Evolutionary conservation across 371 early-diverging fungal genomes (phyloP).

Genomic region (Zopfochytrium polystomum): DNA sequence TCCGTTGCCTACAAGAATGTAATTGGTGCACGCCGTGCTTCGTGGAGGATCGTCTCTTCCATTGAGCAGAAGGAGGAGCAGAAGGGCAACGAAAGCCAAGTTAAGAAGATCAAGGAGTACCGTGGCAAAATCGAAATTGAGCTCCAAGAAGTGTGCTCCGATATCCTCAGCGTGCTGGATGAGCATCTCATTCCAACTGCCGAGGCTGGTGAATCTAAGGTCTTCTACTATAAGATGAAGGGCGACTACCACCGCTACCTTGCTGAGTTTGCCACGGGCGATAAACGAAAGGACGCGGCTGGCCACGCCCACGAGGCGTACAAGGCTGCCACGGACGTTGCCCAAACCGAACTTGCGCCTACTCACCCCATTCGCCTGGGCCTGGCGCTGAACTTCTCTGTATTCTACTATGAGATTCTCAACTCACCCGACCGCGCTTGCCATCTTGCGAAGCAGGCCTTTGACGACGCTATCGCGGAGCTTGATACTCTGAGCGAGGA

Average conservation of each 20-base stretch:
- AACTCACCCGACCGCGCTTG: constrained; percentile 98
- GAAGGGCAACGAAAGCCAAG: constrained; percentile 83
- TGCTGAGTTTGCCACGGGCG: constrained; percentile 93
- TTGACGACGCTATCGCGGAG: constrained; percentile 99
- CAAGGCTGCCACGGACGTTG: constrained; percentile 93
- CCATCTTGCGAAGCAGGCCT: constrained; percentile 98
- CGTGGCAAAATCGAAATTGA: constrained; percentile 91
- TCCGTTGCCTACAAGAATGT: constrained; percentile 99
- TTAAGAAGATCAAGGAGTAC: constrained; percentile 87
- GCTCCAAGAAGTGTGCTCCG: constrained; percentile 91
- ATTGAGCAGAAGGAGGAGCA: constrained; percentile 97
- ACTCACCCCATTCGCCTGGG: constrained; percentile 99
- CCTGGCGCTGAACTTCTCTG: constrained; percentile 99
- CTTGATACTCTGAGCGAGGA: constrained; percentile 98
- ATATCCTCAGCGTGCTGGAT: constrained; percentile 91
- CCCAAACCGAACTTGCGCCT: constrained; percentile 89
- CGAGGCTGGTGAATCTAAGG: constrained; percentile 90
- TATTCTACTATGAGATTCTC: constrained; percentile 99
- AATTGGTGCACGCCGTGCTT: constrained; percentile 98
- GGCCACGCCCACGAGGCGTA: constrained; percentile 92
- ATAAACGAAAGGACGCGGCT: constrained; percentile 83
- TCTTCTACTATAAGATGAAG: constrained; percentile 99
- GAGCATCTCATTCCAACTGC: constrained; percentile 85
- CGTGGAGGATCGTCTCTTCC: constrained; percentile 98
- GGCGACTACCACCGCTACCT: constrained; percentile 99